These are phyloP conservation scores for Euphorbia celastroides DNA, from an alignment of 441 rosid species.

Conservation along the genomic window DNA sequence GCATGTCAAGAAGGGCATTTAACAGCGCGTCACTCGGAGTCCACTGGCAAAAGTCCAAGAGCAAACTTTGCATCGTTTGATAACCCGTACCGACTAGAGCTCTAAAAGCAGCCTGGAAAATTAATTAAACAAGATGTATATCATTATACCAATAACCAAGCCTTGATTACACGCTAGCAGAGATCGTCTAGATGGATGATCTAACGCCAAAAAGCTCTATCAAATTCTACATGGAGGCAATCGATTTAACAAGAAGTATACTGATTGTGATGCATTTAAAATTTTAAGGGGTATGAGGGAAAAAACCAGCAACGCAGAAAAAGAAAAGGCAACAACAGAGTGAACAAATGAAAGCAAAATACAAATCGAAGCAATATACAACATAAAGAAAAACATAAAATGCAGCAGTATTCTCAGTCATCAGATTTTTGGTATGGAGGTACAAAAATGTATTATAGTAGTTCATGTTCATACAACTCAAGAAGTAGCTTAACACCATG, in stretches of 20 bases:
- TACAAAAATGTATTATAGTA: not conserved
- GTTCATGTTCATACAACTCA: not conserved
- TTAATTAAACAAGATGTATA: slow-evolving; percentile 5
- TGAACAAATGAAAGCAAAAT: not conserved
- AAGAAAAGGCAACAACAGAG: not conserved
- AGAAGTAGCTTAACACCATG: not conserved
- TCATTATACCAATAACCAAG: too few relatives aligned
- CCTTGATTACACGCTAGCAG: too few relatives aligned
- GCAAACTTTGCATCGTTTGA: slow-evolving; percentile 89
- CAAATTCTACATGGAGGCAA: too few relatives aligned
- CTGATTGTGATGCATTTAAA: not conserved
- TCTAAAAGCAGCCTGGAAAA: slow-evolving; percentile 80
- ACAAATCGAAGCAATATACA: not conserved
- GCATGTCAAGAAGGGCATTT: slow-evolving; percentile 94
- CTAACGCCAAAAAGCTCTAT: too few relatives aligned
- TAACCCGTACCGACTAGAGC: slow-evolving; percentile 97
- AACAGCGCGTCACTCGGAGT: slow-evolving; percentile 81
- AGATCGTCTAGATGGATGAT: too few relatives aligned
- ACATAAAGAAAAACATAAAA: too few relatives aligned
- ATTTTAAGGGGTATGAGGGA: not conserved
- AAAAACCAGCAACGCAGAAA: not conserved
- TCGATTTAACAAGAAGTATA: too few relatives aligned
- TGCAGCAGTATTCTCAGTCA: too few relatives aligned
- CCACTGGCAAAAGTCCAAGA: slow-evolving; percentile 86
- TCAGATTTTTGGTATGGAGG: not conserved